phyloP scores from a whole-genome alignment of 768 basidiomycete genomes.

The Infundibulicybe gibba region DNA sequence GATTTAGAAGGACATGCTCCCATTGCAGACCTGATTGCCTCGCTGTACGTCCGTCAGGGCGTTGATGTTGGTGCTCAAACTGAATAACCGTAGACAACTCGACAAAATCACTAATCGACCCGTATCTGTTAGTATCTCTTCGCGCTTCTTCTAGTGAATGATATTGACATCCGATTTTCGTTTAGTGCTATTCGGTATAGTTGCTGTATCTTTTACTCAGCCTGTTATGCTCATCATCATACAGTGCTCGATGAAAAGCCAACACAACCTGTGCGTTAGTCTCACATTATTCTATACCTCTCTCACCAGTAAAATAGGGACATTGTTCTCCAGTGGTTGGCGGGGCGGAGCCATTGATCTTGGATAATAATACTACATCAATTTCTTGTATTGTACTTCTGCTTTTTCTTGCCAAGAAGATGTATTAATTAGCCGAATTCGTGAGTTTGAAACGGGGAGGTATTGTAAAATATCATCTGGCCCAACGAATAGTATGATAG shows the following conservation, averaged over 20 bases:
- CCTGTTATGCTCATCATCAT: constrained; percentile 3
- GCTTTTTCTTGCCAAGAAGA: too few species aligned
- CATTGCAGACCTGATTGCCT: constrained; percentile 80
- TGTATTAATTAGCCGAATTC: too few species aligned
- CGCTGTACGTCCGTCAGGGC: constrained; percentile 46
- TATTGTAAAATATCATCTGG: too few species aligned
- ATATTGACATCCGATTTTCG: too few species aligned
- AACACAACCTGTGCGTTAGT: constrained; percentile 77
- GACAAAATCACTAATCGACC: constrained; percentile 78
- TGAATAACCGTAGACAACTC: constrained; percentile 47
- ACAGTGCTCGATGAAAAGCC: constrained; percentile 95
- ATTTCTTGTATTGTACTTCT: constrained; percentile 1
- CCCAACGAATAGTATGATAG: too few species aligned
- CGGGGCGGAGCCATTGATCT: constrained; percentile 64
- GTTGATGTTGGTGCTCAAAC: too few species aligned
- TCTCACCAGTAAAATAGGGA: constrained; percentile 42
- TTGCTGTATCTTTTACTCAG: not conserved
- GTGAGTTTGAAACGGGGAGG: too few species aligned
- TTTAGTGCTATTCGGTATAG: constrained; percentile 77
- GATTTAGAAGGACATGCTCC: constrained; percentile 73
- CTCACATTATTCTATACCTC: not conserved
- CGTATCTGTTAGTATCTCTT: constrained; percentile 58
- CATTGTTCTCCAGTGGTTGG: constrained; percentile 86
- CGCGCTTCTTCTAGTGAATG: constrained; percentile 2
- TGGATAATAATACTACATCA: not conserved